These are phyloP conservation scores for Suillus luteus DNA, from an alignment of 768 basidiomycete species.

Conservation along the genomic window DNA sequence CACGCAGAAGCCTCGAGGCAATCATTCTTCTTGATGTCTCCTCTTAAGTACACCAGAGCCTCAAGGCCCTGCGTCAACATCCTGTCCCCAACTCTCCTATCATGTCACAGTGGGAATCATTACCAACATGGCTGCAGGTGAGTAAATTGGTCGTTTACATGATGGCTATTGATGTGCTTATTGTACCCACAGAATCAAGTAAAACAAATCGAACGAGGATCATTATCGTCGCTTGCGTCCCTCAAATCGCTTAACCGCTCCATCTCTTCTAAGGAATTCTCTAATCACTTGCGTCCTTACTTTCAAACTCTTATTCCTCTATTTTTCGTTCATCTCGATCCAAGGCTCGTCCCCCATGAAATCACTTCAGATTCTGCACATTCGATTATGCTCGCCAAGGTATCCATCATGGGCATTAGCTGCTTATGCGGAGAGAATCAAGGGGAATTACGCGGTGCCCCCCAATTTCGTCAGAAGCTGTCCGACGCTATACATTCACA, in stretches of 20 bases:
- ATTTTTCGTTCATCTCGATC: conserved; percentile 4
- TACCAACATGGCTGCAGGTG: conserved; percentile 5
- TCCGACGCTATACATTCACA: not conserved
- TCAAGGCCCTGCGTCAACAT: not conserved
- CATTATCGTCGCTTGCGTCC: not conserved
- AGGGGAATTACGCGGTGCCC: conserved; percentile 1
- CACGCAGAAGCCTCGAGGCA: conserved; percentile 2
- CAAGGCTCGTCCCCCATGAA: conserved; percentile 4
- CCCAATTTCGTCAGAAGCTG: conserved; percentile 6
- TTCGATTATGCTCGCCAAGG: conserved; percentile 5
- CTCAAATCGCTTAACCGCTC: conserved; percentile 4
- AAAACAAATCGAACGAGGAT: conserved; percentile 6
- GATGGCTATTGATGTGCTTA: not conserved
- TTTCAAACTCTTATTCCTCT: conserved; percentile 3
- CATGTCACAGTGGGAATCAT: conserved; percentile 6
- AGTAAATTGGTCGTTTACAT: not conserved
- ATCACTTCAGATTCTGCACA: conserved; percentile 1
- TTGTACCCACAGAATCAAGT: not conserved
- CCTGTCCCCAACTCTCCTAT: not conserved
- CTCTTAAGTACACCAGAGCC: conserved; percentile 2
- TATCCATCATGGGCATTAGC: conserved; percentile 4
- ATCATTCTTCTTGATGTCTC: not conserved
- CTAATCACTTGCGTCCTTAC: not conserved
- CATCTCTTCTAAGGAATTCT: conserved; percentile 2
- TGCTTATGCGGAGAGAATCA: conserved; percentile 2